Conservation (phyloP, 2,329 filamentous ascomycete genomes). For the Metarhizium guizhouense region DNA sequence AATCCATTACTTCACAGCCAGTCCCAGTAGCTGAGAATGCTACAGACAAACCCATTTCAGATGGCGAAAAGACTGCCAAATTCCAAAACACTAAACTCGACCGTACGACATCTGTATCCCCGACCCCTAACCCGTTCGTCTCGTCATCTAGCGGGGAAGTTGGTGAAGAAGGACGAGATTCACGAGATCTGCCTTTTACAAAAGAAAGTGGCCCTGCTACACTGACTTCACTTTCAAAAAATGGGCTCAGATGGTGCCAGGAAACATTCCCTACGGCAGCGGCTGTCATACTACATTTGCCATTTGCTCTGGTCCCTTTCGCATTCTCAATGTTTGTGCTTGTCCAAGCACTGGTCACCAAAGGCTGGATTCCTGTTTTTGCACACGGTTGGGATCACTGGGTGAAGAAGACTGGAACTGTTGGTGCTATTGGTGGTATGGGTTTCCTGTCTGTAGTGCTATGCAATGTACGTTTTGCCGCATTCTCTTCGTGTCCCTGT, state of each 20-base stretch:
- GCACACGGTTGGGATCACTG: slow-evolving; percentile 67
- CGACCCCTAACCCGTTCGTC: background rate
- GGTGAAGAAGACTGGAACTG: slow-evolving; percentile 58
- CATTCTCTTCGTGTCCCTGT: background rate
- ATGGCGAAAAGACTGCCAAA: background rate
- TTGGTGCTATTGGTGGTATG: slow-evolving; percentile 64
- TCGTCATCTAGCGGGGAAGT: background rate
- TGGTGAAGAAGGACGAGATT: background rate
- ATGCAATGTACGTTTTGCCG: slow-evolving; percentile 52
- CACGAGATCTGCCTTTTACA: slow-evolving; percentile 6
- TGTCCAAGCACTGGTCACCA: slow-evolving; percentile 63
- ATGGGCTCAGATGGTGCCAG: slow-evolving; percentile 48
- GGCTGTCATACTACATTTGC: slow-evolving; percentile 56
- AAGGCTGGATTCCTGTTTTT: slow-evolving; percentile 66
- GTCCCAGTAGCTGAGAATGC: background rate
- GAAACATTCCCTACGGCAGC: slow-evolving; percentile 64
- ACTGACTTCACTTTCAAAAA: slow-evolving; percentile 38
- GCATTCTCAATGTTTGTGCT: slow-evolving; percentile 68
- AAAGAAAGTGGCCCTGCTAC: slow-evolving; percentile 26
- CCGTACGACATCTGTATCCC: background rate
- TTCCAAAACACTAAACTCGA: background rate
- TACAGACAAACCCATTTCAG: background rate
- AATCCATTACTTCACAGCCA: slow-evolving; percentile 1
- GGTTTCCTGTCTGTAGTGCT: slow-evolving; percentile 61
- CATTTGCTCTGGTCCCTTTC: slow-evolving; percentile 60